phyloP scores from a whole-genome alignment of 495 filamentous ascomycete genomes.

The Aspergillus bridgeri region DNA sequence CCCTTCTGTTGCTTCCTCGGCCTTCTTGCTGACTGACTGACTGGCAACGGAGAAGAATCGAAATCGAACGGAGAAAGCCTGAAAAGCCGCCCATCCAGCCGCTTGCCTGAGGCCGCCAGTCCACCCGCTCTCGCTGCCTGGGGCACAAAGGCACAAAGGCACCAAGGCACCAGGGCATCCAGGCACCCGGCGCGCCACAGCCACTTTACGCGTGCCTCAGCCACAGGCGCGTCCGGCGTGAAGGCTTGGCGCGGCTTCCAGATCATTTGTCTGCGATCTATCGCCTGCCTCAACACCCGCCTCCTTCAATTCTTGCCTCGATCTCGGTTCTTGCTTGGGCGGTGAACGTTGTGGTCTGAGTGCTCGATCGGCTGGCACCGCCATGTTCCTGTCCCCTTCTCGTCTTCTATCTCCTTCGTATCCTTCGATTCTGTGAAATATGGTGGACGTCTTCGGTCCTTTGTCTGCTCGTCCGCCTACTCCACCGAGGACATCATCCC shows the following conservation, averaged over 20 bases:
- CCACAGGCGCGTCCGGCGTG: conserved; percentile 29
- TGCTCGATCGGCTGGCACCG: conserved; percentile 22
- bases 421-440: conserved; percentile 31
- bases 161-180: too few species aligned
- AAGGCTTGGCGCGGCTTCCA: conserved; percentile 21
- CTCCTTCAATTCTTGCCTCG: background rate
- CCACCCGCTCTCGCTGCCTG: conserved; percentile 15
- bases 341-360: conserved; percentile 20
- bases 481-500: conserved; percentile 58
- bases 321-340: conserved; percentile 3
- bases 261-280: conserved; percentile 6
- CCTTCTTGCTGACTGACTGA: too few species aligned
- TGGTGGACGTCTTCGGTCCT: conserved; percentile 51
- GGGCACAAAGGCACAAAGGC: too few species aligned
- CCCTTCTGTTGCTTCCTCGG: too few species aligned
- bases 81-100: background rate
- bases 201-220: conserved; percentile 42
- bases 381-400: conserved; percentile 30
- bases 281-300: conserved; percentile 7
- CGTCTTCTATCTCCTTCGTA: conserved; percentile 14
- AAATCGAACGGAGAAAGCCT: background rate
- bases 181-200: conserved; percentile 24
- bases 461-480: conserved; percentile 56
- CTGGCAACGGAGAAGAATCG: background rate
- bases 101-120: conserved; percentile 7